Evolutionary conservation across 345 rosid species (phyloP).

Genomic region (Citrus reticulata): DNA sequence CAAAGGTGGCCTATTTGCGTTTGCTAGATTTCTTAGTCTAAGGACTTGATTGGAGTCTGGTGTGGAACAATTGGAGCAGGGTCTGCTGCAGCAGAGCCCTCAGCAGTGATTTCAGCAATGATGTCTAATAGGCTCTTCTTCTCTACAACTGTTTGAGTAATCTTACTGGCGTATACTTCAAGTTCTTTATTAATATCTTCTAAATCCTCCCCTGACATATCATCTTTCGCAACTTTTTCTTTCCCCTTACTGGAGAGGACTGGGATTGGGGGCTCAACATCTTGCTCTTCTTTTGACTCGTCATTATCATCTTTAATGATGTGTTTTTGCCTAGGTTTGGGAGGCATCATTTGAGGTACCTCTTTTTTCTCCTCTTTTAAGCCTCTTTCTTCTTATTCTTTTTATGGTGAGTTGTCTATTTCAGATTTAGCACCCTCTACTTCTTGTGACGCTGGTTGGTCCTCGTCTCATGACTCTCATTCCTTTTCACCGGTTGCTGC

Average conservation of each 20-base stretch:
- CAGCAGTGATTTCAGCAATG: rapidly evolving
- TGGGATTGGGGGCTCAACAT: rapidly evolving
- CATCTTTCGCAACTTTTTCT: rapidly evolving
- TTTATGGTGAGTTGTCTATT: rapidly evolving
- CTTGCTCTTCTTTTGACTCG: rapidly evolving
- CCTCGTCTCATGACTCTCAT: no score
- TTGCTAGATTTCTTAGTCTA: no score
- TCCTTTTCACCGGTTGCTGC: rapidly evolving
- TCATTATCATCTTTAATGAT: no score
- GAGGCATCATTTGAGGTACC: no score
- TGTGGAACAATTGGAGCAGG: rapidly evolving
- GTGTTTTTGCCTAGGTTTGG: no score
- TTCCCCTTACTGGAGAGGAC: no score
- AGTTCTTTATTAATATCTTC: rapidly evolving
- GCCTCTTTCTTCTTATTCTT: no score
- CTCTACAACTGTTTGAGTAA: rapidly evolving
- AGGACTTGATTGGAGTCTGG: rapidly evolving
- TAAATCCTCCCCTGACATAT: rapidly evolving
- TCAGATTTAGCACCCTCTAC: no score
- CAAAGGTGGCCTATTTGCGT: rapidly evolving
- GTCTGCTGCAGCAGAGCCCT: rapidly evolving
- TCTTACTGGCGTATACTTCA: rapidly evolving
- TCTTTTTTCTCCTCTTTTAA: no score
- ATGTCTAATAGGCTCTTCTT: no score
- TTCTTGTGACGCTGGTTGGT: no score